Conservation (phyloP, 78 protist genomes). For the Diacronema lutheri region DNA sequence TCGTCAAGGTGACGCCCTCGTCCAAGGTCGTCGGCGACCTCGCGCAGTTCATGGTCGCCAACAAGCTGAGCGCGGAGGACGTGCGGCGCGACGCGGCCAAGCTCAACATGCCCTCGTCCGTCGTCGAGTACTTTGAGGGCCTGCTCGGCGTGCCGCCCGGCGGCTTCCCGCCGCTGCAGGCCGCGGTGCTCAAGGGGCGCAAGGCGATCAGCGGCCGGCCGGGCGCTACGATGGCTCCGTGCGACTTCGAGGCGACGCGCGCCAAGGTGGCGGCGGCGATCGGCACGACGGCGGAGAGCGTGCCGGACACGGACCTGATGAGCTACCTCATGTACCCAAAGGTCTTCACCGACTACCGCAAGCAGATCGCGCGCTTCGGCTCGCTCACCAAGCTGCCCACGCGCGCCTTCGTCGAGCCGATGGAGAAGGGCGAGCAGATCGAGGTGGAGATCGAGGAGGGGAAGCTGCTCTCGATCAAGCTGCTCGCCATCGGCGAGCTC, state of each 20-base stretch:
- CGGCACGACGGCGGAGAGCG: not conserved
- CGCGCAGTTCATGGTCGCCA: conserved; percentile 71
- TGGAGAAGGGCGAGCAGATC: not conserved
- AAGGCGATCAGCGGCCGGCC: conserved; percentile 47
- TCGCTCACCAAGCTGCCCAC: conserved; percentile 48
- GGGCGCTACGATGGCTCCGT: conserved; percentile 49
- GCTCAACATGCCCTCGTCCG: conserved; percentile 68
- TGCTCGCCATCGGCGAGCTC: not conserved
- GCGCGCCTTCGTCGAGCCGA: conserved; percentile 28
- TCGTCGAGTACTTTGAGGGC: conserved; percentile 70
- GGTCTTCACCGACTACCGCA: not conserved
- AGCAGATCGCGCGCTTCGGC: not conserved
- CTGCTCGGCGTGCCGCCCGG: conserved; percentile 59
- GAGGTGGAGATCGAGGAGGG: conserved; percentile 48
- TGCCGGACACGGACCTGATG: conserved; percentile 25
- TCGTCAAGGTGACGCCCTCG: conserved; percentile 79
- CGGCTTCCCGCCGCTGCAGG: conserved; percentile 72
- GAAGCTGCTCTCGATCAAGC: conserved; percentile 9
- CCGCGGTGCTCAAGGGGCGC: conserved; percentile 22
- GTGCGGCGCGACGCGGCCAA: conserved; percentile 17
- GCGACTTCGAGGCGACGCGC: conserved; percentile 35
- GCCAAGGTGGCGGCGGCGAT: not conserved
- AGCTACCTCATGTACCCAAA: conserved; percentile 50
- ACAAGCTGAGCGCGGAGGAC: not conserved
- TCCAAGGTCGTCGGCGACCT: conserved; percentile 74